phyloP scores from a whole-genome alignment of 2,329 filamentous ascomycete species.

The Camillea tinctor region DNA sequence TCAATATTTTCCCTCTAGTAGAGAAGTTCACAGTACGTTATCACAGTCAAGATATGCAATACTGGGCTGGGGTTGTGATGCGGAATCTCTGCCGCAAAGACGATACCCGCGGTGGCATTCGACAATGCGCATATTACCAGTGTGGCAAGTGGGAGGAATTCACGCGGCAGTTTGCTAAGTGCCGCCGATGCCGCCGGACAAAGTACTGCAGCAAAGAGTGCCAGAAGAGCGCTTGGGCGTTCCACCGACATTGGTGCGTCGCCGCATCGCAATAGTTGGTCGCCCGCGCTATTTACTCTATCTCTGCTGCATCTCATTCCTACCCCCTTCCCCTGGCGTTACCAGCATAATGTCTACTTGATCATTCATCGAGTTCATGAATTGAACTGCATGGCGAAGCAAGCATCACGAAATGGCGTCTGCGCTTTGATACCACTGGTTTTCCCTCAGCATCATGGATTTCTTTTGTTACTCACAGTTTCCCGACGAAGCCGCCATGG shows the following conservation, averaged over 20 bases:
- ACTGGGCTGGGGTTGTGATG: slow-evolving; percentile 99
- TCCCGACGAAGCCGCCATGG: slow-evolving; percentile 8
- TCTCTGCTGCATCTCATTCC: slow-evolving; percentile 26
- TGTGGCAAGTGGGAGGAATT: slow-evolving; percentile 99
- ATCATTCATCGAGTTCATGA: slow-evolving; percentile 29
- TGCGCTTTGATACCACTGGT: slow-evolving; percentile 38
- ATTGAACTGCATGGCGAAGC: slow-evolving; percentile 38
- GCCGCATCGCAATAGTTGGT: slow-evolving; percentile 57
- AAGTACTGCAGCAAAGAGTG: slow-evolving; percentile 99
- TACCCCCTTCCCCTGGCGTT: slow-evolving; percentile 28
- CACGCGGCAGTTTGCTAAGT: slow-evolving; percentile 96
- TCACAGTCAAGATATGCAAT: slow-evolving; percentile 96
- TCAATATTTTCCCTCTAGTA: slow-evolving; percentile 97
- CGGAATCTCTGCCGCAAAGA: slow-evolving; percentile 97
- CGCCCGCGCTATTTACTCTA: slow-evolving; percentile 10
- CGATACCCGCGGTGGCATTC: slow-evolving; percentile 87
- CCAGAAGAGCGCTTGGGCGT: slow-evolving; percentile 98
- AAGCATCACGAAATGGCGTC: slow-evolving; percentile 39
- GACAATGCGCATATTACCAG: slow-evolving; percentile 96
- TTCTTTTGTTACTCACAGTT: slow-evolving; percentile 28
- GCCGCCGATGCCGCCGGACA: slow-evolving; percentile 88
- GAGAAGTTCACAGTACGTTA: slow-evolving; percentile 98
- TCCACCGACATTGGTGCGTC: slow-evolving; percentile 96
- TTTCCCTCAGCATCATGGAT: slow-evolving; percentile 35
- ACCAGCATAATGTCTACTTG: slow-evolving; percentile 37